phyloP scores from a whole-genome alignment of 108 stramenopile species.

The Schizochytrium sp. region DNA sequence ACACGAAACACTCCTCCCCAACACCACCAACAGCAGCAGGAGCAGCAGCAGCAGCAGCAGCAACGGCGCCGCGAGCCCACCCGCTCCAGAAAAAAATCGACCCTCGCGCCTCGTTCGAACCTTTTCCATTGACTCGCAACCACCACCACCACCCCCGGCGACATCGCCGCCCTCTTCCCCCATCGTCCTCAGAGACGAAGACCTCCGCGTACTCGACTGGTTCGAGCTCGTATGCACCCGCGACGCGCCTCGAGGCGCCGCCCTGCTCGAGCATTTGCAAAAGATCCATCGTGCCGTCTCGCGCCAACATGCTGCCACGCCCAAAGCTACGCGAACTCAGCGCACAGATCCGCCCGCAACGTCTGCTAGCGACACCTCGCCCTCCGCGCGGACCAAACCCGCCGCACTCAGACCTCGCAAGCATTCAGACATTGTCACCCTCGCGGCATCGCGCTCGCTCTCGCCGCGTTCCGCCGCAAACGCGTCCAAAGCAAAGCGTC shows the following conservation, averaged over 20 bases:
- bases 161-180: background rate
- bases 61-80: background rate
- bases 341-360: too few relatives aligned
- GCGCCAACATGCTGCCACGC: background rate
- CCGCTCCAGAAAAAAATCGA: background rate
- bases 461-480: background rate
- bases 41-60: background rate
- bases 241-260: background rate
- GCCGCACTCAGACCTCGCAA: background rate
- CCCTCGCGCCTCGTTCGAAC: background rate
- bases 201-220: background rate
- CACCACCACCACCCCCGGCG: background rate
- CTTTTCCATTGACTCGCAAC: background rate
- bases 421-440: background rate
- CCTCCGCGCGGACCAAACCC: background rate
- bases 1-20: background rate
- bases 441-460: background rate
- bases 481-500: conserved; percentile 20
- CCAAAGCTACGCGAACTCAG: background rate
- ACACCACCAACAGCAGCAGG: background rate
- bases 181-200: background rate
- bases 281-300: background rate
- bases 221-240: background rate
- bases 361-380: background rate
- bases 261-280: background rate